Base-by-base conservation (phyloP, 345 rosid genomes). In the Salix dunnii region DNA sequence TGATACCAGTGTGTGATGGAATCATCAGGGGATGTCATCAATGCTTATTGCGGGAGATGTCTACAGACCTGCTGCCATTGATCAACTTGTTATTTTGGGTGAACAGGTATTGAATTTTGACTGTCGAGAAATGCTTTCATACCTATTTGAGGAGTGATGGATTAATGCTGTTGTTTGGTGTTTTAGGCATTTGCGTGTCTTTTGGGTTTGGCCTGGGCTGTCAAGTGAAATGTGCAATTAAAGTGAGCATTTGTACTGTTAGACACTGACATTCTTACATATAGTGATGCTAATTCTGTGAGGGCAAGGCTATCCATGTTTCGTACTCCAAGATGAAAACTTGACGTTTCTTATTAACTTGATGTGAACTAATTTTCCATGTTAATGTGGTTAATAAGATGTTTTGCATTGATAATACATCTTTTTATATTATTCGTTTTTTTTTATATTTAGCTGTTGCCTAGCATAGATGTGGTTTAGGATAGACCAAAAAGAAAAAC, bases 41-140 rank as follows among this genome's bases (percentile, higher is more conserved):
- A 90, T 93, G 96, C 96, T 96, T 79, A 90, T 96, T 79, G 98
- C 99, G 74, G 99, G 99, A 77, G 99, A 96, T 87, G 96, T 96
- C 27, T 93, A 96, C 82, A 89, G 99, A 82, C 99, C 99, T 73
- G 99, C 98, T 64, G 99, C 99, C 70, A 92, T 93, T 73, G 99
- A 96, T 80, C 99, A 96, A 87, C 98, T 93, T 65, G 92, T 90
- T 72, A 96, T 93, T 84, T 85, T 96, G 88, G 98, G 97, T 70
- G 84, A 92, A 84, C 94, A 92, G 97, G 99, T 92, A 91, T 67
- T 72, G 13, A 62, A 66, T 25, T 88, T 74, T 49, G 66, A 51
- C 63, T 77, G 35, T 43, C 70, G 73, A 46, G 69, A 75, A 64
- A 75, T 40, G 61, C 28, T 72, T 40, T 23, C 40, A 68, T 61